These are phyloP conservation scores for Nicotiana tabacum DNA, from an alignment of 257 asterid species.

Conservation along the genomic window DNA sequence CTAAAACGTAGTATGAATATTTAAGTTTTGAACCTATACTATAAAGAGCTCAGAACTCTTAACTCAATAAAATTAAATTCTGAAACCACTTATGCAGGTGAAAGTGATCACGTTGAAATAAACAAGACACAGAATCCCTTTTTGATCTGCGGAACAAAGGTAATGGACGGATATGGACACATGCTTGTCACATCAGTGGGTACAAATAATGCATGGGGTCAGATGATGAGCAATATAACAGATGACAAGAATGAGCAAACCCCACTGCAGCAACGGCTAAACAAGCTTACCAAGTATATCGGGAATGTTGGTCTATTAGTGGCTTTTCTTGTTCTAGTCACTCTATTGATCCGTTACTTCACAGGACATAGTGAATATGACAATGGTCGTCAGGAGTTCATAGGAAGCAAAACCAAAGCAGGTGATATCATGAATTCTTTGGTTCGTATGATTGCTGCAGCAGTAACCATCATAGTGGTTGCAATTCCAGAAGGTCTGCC, in stretches of 20 bases:
- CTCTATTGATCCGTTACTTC: conserved; percentile 15
- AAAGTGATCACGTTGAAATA: conserved; percentile 28
- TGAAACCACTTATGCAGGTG: conserved; percentile 2
- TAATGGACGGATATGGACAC: conserved; percentile 26
- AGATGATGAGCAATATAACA: conserved; percentile 29
- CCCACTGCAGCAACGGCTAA: conserved; percentile 7
- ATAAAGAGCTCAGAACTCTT: not conserved
- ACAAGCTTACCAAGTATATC: conserved; percentile 4
- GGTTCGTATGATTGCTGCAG: conserved; percentile 12
- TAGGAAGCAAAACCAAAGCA: conserved; percentile 2
- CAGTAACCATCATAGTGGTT: conserved; percentile 17
- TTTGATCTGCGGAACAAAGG: conserved; percentile 31
- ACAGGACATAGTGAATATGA: conserved; percentile 3
- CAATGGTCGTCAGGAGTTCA: conserved; percentile 8
- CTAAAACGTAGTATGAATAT: not conserved
- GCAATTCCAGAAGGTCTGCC: conserved; percentile 24
- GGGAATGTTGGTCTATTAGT: conserved; percentile 8
- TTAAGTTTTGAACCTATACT: not conserved
- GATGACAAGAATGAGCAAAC: conserved; percentile 8
- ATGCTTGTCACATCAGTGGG: conserved; percentile 30
- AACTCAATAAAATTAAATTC: not conserved
- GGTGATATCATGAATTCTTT: conserved; percentile 10
- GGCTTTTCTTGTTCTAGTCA: conserved; percentile 3
- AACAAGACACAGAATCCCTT: conserved; percentile 13
- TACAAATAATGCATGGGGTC: conserved; percentile 30